Evolutionary conservation across 2,329 filamentous ascomycete species (phyloP), one percentile per base, ranked within the genome.

Genomic region (Aspergillus sp.): DNA sequence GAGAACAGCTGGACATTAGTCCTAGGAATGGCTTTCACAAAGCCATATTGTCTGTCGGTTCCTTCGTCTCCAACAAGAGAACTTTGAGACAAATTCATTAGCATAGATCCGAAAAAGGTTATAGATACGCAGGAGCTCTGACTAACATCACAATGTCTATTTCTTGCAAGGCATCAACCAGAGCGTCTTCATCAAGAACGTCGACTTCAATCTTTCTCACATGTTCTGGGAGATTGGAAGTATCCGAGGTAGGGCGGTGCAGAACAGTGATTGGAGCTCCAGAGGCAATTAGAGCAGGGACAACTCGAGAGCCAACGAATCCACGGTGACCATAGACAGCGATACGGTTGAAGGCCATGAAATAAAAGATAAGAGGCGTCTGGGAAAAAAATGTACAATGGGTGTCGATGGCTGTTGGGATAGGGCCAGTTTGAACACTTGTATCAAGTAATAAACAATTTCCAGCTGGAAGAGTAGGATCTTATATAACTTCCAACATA

Each of bases 271-370:
- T 47, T 1, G 62, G 62, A 30, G 65, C 66, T 15, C 62, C 62
- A 6, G 66, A 66, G 4, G 25, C 38, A 17, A 52, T 49, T 7
- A 67, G 61, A 19, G 64, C 61, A 13, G 23, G 38, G 13, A 65
- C 58, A 23, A 67, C 55, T 8, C 36, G 47, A 5, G 64, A 67
- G 53, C 66, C 61, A 21, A 39, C 64, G 51, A 53, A 67, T 17
- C 66, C 66, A 7, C 64, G 61, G 47, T 68, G 66, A 28, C 59
- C 64, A 32, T 68, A 66, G 15, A 66, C 57, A 8, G 66, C 66
- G 19, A 68, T 60, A 13, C 56, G 77, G 36, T 66, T 67, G 39
- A 62, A 66, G 1, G 56, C 8, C 64, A 66, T 67, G 8, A 7
- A 21, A 4, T 12, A 28, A 8, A 5, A 4, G 30, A 32, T 10